phyloP scores from a whole-genome alignment of 768 basidiomycete genomes.

The Russula earlei region DNA sequence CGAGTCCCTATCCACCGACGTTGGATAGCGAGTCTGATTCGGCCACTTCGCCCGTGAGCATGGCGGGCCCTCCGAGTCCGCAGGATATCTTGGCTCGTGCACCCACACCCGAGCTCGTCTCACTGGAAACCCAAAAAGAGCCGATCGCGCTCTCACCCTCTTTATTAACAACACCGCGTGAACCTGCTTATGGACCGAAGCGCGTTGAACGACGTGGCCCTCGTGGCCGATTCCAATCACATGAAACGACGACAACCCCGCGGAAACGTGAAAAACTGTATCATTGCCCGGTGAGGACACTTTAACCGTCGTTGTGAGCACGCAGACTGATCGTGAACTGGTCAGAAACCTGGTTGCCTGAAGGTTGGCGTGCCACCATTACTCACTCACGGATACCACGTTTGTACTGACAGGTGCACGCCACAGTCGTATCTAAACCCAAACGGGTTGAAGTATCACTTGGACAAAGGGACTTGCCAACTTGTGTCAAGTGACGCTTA shows the following conservation, averaged over 20 bases:
- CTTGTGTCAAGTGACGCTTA: constrained; percentile 23
- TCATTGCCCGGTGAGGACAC: constrained; percentile 17
- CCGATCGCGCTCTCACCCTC: constrained; percentile 17
- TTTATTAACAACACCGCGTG: constrained; percentile 14
- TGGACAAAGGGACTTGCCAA: constrained; percentile 57
- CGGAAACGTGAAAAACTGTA: constrained; percentile 21
- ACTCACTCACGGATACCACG: not conserved
- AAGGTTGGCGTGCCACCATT: constrained; percentile 34
- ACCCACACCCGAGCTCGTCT: not conserved
- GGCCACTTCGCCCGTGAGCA: constrained; percentile 4
- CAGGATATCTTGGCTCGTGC: constrained; percentile 5
- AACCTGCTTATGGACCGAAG: constrained; percentile 9
- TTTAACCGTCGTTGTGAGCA: not conserved
- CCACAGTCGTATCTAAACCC: constrained; percentile 50
- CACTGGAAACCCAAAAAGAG: not conserved
- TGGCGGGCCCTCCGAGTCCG: constrained; percentile 11
- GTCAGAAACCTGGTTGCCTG: constrained; percentile 37
- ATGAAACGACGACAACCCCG: constrained; percentile 9
- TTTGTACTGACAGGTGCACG: constrained; percentile 4
- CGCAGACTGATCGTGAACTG: not conserved
- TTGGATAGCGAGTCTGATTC: constrained; percentile 13
- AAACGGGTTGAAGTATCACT: constrained; percentile 59
- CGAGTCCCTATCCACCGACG: constrained; percentile 5
- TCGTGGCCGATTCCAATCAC: constrained; percentile 19
- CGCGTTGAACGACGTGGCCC: constrained; percentile 17